Percentiles rank a stretch among this genome's conserved stretches.
Conservation (phyloP, 352 stramenopile species). For the Globisporangium cystogenes region DNA sequence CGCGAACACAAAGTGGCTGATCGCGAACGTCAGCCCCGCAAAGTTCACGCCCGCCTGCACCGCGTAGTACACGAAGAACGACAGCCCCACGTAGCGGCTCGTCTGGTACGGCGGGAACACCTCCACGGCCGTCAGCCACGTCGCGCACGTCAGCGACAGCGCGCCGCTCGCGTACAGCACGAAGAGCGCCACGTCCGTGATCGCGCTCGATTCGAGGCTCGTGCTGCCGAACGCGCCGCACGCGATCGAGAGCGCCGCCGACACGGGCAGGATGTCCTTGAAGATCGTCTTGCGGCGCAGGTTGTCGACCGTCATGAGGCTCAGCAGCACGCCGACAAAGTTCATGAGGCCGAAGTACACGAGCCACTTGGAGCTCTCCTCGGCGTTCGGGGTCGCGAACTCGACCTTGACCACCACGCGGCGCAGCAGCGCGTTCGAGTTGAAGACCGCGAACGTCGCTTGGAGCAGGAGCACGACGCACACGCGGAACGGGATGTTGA, state of each 20-base stretch:
- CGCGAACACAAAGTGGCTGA: constrained; percentile 74
- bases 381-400: constrained; percentile 26
- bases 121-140: constrained; percentile 80
- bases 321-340: constrained; percentile 59
- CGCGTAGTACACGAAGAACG: constrained; percentile 72
- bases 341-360: constrained; percentile 78
- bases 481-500: constrained; percentile 76
- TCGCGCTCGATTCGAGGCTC: constrained; percentile 27
- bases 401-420: constrained; percentile 56
- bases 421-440: constrained; percentile 58
- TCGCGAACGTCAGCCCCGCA: constrained; percentile 59
- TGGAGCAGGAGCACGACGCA: constrained; percentile 56
- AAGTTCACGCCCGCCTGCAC: constrained; percentile 64
- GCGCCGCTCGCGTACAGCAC: constrained; percentile 61
- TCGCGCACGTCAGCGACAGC: constrained; percentile 71
- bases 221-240: constrained; percentile 56
- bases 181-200: constrained; percentile 52
- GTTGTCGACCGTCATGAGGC: constrained; percentile 75
- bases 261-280: constrained; percentile 81
- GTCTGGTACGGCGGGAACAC: constrained; percentile 81
- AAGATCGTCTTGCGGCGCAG: constrained; percentile 87
- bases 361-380: constrained; percentile 75
- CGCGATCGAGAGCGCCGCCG: constrained; percentile 41
- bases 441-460: constrained; percentile 60
- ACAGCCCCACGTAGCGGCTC: constrained; percentile 58